A percentile compares a stretch with the other conserved stretches of the same genome.
Conservation (phyloP, 2,329 filamentous ascomycete species). For the Arthrobotrys sinensis region DNA sequence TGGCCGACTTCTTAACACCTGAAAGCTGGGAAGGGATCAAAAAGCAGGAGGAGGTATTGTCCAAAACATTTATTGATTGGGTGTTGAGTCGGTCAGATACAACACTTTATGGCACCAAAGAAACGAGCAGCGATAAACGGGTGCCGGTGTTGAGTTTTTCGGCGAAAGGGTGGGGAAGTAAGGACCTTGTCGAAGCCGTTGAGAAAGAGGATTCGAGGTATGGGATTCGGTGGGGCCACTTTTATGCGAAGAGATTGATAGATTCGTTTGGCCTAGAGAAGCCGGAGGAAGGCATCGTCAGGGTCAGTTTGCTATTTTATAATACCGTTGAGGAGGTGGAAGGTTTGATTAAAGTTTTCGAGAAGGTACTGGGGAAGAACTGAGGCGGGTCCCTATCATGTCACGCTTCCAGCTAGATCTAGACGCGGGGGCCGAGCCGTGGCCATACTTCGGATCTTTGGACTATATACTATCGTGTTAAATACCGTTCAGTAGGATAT, state of each 20-base stretch:
- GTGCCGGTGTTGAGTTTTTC: constrained; percentile 52
- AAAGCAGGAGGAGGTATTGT: constrained; percentile 75
- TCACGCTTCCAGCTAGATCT: too few relatives aligned
- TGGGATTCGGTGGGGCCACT: constrained; percentile 56
- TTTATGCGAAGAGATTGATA: constrained; percentile 50
- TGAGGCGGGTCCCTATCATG: neutral
- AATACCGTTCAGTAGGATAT: too few relatives aligned
- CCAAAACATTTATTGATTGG: constrained; percentile 74
- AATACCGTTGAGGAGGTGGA: constrained; percentile 58
- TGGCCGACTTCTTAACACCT: constrained; percentile 75
- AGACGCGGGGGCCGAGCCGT: too few relatives aligned
- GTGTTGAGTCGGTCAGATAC: constrained; percentile 72
- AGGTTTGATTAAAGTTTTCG: constrained; percentile 51
- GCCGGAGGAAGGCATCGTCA: constrained; percentile 48
- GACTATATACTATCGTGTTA: too few relatives aligned
- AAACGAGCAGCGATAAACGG: constrained; percentile 33
- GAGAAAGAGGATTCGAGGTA: constrained; percentile 42
- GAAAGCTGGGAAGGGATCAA: constrained; percentile 72
- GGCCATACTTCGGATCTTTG: too few relatives aligned
- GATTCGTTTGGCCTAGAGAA: constrained; percentile 55
- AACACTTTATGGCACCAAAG: constrained; percentile 70
- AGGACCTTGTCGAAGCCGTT: constrained; percentile 52
- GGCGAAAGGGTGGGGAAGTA: constrained; percentile 53
- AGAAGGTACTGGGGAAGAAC: constrained; percentile 34
- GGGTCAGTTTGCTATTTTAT: constrained; percentile 57